Percentiles rank a stretch among this genome's conserved stretches.
phyloP scores from a whole-genome alignment of 495 filamentous ascomycete species.

The Tuber calosporum region DNA sequence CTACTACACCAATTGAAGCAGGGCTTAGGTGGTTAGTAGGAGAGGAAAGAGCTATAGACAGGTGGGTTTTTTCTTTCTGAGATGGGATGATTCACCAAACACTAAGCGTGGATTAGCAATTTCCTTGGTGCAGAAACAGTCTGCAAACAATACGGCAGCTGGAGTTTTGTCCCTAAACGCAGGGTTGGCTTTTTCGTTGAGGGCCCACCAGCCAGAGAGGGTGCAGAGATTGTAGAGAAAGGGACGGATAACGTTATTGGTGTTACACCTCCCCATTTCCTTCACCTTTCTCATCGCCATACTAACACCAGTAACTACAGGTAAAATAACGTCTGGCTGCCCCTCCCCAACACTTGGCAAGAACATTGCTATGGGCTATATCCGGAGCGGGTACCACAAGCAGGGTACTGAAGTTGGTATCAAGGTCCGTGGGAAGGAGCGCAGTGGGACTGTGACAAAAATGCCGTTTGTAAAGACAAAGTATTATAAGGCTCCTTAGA shows the following conservation, averaged over 20 bases:
- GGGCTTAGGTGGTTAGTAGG: conserved; percentile 78
- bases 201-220: conserved; percentile 84
- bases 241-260: conserved; percentile 52
- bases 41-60: conserved; percentile 57
- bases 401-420: conserved; percentile 76
- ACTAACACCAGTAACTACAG: conserved; percentile 41
- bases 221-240: conserved; percentile 65
- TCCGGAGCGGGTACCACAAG: conserved; percentile 76
- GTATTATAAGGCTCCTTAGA: conserved; percentile 54
- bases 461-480: conserved; percentile 90
- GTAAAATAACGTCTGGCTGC: conserved; percentile 79
- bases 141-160: conserved; percentile 30
- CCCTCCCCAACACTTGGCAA: conserved; percentile 75
- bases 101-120: conserved; percentile 30
- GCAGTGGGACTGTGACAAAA: conserved; percentile 72
- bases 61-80: conserved; percentile 50
- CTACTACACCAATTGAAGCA: conserved; percentile 79
- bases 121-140: conserved; percentile 74
- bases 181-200: conserved; percentile 76
- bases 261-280: not conserved
- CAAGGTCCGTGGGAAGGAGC: conserved; percentile 69
- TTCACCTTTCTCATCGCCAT: conserved; percentile 35
- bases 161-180: conserved; percentile 57
- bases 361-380: conserved; percentile 95
- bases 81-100: not conserved